phyloP scores from a whole-genome alignment of 2,329 filamentous ascomycete genomes.

The Thelonectria olida region DNA sequence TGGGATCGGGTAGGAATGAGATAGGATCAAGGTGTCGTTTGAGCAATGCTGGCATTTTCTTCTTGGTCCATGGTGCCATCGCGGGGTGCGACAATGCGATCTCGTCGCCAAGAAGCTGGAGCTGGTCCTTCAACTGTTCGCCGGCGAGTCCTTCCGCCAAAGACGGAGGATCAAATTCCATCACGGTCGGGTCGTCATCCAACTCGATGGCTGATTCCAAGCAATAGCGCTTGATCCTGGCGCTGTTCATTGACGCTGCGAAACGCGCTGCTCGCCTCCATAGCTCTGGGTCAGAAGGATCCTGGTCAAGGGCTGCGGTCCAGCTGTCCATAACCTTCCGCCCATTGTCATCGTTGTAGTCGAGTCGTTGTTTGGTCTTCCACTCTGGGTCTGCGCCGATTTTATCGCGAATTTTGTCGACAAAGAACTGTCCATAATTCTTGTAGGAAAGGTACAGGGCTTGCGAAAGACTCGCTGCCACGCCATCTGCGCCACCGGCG shows the following conservation, averaged over 20 bases:
- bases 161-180: constrained; percentile 70
- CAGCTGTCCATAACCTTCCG: constrained; percentile 65
- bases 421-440: constrained; percentile 89
- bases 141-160: constrained; percentile 71
- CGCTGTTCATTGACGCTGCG: constrained; percentile 65
- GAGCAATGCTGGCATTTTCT: constrained; percentile 59
- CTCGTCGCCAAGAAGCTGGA: constrained; percentile 63
- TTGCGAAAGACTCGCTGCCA: constrained; percentile 84
- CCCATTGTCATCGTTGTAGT: constrained; percentile 46
- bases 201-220: constrained; percentile 73
- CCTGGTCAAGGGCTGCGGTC: constrained; percentile 67
- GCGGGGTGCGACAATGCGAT: constrained; percentile 68
- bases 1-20: constrained; percentile 67
- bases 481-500: constrained; percentile 73
- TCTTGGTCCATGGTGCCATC: constrained; percentile 65
- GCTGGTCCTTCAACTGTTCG: constrained; percentile 66
- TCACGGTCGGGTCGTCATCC: constrained; percentile 71
- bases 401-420: constrained; percentile 67
- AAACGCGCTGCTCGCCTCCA: constrained; percentile 70
- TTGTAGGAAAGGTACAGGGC: constrained; percentile 95
- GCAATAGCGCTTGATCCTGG: constrained; percentile 67
- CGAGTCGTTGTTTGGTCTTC: constrained; percentile 38
- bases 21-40: constrained; percentile 68
- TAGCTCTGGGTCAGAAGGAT: constrained; percentile 73
- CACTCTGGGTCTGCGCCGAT: constrained; percentile 62